Percentiles rank a stretch among this genome's conserved stretches.
Conservation (phyloP, 1,284 basidiomycete genomes). For the Nidula niveotomentosa region DNA sequence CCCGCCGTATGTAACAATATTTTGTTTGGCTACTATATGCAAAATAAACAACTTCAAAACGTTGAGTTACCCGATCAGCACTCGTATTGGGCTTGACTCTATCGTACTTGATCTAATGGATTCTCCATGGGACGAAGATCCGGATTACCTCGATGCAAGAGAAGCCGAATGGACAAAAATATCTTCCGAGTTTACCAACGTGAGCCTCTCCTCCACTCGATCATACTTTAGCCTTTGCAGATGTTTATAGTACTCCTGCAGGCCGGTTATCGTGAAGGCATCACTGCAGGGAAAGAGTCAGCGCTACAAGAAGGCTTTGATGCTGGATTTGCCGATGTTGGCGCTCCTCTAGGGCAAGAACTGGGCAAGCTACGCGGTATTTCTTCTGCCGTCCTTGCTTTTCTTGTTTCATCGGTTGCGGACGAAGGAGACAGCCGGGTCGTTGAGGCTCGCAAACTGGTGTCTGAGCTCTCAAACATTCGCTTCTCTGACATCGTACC, state of each 20-base stretch:
- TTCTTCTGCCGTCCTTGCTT: slow-evolving; percentile 29
- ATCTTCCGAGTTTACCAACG: slow-evolving; percentile 66
- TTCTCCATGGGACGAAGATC: slow-evolving; percentile 50
- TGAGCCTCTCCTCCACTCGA: slow-evolving; percentile 23
- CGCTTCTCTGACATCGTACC: slow-evolving; percentile 69
- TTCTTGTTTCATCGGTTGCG: slow-evolving; percentile 1
- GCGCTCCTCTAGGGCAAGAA: slow-evolving; percentile 72
- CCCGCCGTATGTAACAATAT: too few species aligned
- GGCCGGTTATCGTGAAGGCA: slow-evolving; percentile 88
- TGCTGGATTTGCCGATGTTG: slow-evolving; percentile 68
- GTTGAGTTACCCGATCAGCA: too few species aligned
- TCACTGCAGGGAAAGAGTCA: slow-evolving; percentile 80
- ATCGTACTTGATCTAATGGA: slow-evolving; percentile 29
- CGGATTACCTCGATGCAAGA: slow-evolving; percentile 17
- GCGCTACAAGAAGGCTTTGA: slow-evolving; percentile 84
- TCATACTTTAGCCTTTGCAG: slow-evolving; percentile 1
- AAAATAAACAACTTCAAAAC: too few species aligned
- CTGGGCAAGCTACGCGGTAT: slow-evolving; percentile 72
- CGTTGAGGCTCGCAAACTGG: slow-evolving; percentile 52
- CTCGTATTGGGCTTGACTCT: too few species aligned
- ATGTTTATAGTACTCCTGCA: slow-evolving; percentile 25
- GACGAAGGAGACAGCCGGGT: slow-evolving; percentile 3
- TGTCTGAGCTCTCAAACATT: slow-evolving; percentile 50
- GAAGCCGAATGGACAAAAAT: slow-evolving; percentile 67
- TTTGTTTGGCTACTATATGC: too few species aligned